These are phyloP conservation scores for Curvularia sp. DNA, from an alignment of 2,329 filamentous ascomycete species.

Conservation along the genomic window DNA sequence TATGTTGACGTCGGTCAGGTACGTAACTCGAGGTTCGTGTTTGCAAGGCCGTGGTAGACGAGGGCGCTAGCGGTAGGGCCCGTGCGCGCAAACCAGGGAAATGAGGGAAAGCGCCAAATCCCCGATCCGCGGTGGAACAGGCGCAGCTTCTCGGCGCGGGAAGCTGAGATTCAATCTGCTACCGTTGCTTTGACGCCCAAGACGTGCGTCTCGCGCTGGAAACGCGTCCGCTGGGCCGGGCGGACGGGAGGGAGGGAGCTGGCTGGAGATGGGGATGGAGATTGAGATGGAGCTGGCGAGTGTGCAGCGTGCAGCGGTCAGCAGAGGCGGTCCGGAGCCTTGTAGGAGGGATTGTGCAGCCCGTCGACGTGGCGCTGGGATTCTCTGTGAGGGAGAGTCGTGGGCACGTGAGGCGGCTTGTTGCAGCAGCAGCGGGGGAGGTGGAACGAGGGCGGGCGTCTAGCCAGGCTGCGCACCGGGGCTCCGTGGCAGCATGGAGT, in stretches of 20 bases:
- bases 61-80: conserved; percentile 26
- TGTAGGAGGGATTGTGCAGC: conserved; percentile 19
- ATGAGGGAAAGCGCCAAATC: conserved; percentile 31
- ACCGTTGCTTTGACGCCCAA: conserved; percentile 25
- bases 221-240: conserved; percentile 21
- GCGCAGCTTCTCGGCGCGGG: conserved; percentile 39
- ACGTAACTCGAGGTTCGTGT: conserved; percentile 22
- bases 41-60: conserved; percentile 21
- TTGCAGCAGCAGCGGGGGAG: conserved; percentile 6
- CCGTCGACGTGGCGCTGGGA: conserved; percentile 48
- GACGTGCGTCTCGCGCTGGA: conserved; percentile 17
- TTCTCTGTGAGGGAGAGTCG: conserved; percentile 28
- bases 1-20: conserved; percentile 20
- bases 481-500: conserved; percentile 36
- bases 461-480: conserved; percentile 33
- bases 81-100: conserved; percentile 22
- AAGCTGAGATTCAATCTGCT: conserved; percentile 42
- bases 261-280: too few relatives aligned
- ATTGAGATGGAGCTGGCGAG: conserved; percentile 6
- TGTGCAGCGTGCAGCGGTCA: conserved; percentile 11
- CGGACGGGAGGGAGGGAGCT: background rate
- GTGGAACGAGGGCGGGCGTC: conserved; percentile 9
- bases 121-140: conserved; percentile 36
- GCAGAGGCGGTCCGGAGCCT: conserved; percentile 14
- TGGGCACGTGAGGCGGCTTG: conserved; percentile 33